phyloP scores from a whole-genome alignment of 2,329 filamentous ascomycete species.

The Kalmusia sp. region DNA sequence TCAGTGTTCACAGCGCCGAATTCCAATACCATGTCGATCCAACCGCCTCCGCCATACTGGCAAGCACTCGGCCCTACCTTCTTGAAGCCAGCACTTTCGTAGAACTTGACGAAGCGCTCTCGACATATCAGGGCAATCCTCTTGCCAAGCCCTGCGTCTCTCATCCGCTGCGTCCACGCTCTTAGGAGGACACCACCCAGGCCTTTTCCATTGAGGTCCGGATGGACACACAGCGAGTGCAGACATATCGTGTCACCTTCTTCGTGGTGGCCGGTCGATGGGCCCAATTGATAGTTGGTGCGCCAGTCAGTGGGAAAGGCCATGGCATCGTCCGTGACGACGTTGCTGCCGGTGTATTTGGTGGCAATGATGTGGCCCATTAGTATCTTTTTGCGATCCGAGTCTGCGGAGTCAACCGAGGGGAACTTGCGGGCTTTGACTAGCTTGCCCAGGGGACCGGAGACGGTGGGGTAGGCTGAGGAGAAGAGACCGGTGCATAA shows the following conservation, averaged over 20 bases:
- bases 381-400: constrained; percentile 68
- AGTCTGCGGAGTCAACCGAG: constrained; percentile 65
- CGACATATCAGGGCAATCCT: constrained; percentile 79
- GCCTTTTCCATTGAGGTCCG: constrained; percentile 75
- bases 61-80: constrained; percentile 72
- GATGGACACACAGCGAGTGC: constrained; percentile 82
- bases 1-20: constrained; percentile 27
- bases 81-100: constrained; percentile 75
- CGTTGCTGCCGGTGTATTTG: constrained; percentile 64
- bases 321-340: constrained; percentile 81
- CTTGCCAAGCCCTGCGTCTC: constrained; percentile 72
- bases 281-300: constrained; percentile 45
- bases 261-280: constrained; percentile 71
- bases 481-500: constrained; percentile 83
- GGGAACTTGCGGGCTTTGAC: constrained; percentile 63
- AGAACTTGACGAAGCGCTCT: constrained; percentile 76
- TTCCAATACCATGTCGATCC: constrained; percentile 76
- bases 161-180: constrained; percentile 79
- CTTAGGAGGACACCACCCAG: constrained; percentile 77
- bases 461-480: constrained; percentile 64
- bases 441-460: constrained; percentile 51
- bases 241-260: constrained; percentile 77
- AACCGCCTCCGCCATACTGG: constrained; percentile 78
- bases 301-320: constrained; percentile 73
- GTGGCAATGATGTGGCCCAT: constrained; percentile 82